A percentile compares a stretch with the other conserved stretches of the same genome.
Evolutionary conservation across 148 eudicot species (phyloP).

Genomic region (Nepenthes mirabilis): DNA sequence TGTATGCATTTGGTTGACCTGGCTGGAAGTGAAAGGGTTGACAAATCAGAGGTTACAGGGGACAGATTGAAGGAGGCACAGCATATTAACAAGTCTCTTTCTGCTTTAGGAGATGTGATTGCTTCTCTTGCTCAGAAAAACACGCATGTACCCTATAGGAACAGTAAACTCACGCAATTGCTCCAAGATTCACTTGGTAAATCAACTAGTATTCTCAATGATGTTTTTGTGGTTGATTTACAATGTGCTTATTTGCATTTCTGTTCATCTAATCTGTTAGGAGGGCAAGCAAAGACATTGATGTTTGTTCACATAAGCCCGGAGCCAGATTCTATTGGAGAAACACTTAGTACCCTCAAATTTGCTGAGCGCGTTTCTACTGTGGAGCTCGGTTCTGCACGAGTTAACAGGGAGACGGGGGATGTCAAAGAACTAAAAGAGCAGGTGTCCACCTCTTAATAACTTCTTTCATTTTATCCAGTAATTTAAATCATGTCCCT

Average conservation of each 20-base stretch:
- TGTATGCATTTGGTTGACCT: conserved; percentile 13
- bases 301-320: conserved; percentile 15
- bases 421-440: conserved; percentile 10
- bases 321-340: conserved; percentile 6
- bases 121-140: conserved; percentile 10
- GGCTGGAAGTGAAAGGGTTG: conserved; percentile 16
- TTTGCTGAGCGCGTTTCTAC: conserved; percentile 14
- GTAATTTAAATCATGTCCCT: background rate
- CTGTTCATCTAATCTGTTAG: background rate
- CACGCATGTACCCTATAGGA: conserved; percentile 13
- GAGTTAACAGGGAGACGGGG: conserved; percentile 5
- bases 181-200: conserved; percentile 12
- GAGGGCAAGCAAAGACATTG: conserved; percentile 14
- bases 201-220: background rate
- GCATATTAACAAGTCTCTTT: conserved; percentile 13
- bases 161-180: conserved; percentile 12
- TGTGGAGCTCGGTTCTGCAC: conserved; percentile 13
- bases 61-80: conserved; percentile 10
- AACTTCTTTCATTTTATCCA: background rate
- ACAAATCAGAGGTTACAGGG: conserved; percentile 9
- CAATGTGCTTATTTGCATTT: background rate
- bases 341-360: conserved; percentile 12
- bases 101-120: conserved; percentile 14
- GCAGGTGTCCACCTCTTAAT: conserved; percentile 2
- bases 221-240: background rate